phyloP scores from a whole-genome alignment of 805 yeast genomes.

The Yarrowia phangngaensis region DNA sequence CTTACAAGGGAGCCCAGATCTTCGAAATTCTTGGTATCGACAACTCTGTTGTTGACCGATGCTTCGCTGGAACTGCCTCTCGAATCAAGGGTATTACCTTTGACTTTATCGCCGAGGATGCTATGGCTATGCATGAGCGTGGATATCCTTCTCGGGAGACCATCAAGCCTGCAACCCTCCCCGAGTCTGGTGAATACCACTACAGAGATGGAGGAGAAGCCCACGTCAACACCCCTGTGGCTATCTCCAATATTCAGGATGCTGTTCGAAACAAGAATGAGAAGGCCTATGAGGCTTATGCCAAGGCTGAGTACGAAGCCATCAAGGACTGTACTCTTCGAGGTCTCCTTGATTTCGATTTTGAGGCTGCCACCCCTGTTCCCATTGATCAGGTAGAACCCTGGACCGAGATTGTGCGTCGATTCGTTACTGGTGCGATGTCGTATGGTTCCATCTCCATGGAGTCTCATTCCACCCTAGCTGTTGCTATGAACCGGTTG shows the following conservation, averaged over 20 bases:
- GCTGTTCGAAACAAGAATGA: constrained; percentile 98
- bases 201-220: constrained; percentile 99
- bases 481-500: constrained; percentile 96
- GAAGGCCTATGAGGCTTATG: constrained; percentile 83
- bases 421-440: constrained; percentile 99
- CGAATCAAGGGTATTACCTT: constrained; percentile 94
- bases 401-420: constrained; percentile 97
- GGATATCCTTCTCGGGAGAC: constrained; percentile 81
- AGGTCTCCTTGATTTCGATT: constrained; percentile 90
- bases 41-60: constrained; percentile 88
- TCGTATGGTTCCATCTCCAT: constrained; percentile 97
- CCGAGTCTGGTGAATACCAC: constrained; percentile 96
- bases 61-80: constrained; percentile 96
- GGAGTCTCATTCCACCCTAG: constrained; percentile 97
- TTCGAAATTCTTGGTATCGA: constrained; percentile 96
- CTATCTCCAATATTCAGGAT: constrained; percentile 92
- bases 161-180: constrained; percentile 66
- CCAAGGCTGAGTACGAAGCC: constrained; percentile 86
- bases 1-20: constrained; percentile 99
- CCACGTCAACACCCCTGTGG: constrained; percentile 90
- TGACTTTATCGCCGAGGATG: constrained; percentile 95
- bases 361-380: constrained; percentile 61
- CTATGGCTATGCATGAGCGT: constrained; percentile 86
- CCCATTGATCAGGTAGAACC: constrained; percentile 99
- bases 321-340: constrained; percentile 89